Evolutionary conservation across 805 yeast genomes (phyloP).

Genomic region (Metschnikowia continentalis): DNA sequence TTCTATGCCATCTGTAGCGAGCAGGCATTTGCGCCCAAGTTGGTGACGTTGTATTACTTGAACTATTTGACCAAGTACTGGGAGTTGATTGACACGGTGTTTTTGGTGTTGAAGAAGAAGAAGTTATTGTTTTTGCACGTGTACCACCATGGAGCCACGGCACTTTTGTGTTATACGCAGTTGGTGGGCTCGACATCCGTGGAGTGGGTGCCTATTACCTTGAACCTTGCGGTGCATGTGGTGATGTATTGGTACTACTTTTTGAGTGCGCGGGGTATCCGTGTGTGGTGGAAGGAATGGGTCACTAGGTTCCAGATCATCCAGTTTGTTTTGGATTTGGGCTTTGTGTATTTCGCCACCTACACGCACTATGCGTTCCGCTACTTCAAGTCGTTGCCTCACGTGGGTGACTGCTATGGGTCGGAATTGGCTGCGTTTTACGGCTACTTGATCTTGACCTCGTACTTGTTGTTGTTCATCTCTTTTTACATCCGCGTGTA

Average conservation of each 20-base stretch:
- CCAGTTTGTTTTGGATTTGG: constrained; percentile 86
- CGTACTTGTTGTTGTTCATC: constrained; percentile 85
- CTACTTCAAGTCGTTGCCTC: constrained; percentile 64
- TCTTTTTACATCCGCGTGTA: constrained; percentile 88
- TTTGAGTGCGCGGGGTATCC: constrained; percentile 85
- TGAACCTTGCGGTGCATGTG: constrained; percentile 90
- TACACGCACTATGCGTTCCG: constrained; percentile 80
- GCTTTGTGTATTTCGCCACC: constrained; percentile 89
- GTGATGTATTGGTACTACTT: constrained; percentile 98
- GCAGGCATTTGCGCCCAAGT: constrained; percentile 76
- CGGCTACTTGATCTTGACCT: constrained; percentile 84
- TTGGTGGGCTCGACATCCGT: constrained; percentile 85
- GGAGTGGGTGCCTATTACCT: constrained; percentile 89
- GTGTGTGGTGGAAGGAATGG: constrained; percentile 99
- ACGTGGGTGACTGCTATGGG: constrained; percentile 80
- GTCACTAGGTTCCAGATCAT: constrained; percentile 93
- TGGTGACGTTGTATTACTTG: constrained; percentile 82
- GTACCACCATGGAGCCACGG: constrained; percentile 98
- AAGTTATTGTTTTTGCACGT: constrained; percentile 90
- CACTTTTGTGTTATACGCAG: constrained; percentile 89
- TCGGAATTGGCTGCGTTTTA: constrained; percentile 88
- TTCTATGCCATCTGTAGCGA: constrained; percentile 78
- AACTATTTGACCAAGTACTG: constrained; percentile 86
- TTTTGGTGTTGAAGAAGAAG: constrained; percentile 87
- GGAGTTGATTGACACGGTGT: constrained; percentile 88